phyloP scores from a whole-genome alignment of 1,284 basidiomycete species.

The Kwoniella shivajii region DNA sequence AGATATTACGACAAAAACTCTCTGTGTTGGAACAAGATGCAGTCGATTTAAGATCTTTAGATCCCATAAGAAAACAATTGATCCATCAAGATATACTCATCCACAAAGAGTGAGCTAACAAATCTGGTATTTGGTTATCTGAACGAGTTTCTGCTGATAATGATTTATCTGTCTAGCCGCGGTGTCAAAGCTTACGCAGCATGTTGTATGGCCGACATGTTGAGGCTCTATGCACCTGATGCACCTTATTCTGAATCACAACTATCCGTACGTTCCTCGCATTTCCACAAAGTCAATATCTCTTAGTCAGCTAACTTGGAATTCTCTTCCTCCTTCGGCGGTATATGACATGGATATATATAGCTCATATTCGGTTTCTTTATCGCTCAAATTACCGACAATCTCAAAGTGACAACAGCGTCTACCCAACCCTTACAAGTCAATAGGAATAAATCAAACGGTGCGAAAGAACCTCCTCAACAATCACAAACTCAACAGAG shows the following conservation, averaged over 20 bases:
- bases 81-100: constrained; percentile 77
- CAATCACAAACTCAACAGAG: constrained; percentile 46
- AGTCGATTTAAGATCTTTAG: constrained; percentile 73
- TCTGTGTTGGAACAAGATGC: constrained; percentile 83
- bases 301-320: neutral
- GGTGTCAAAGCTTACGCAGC: constrained; percentile 92
- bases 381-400: constrained; percentile 74
- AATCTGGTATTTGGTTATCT: too few relatives aligned
- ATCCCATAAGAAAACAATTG: constrained; percentile 73
- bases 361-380: constrained; percentile 95
- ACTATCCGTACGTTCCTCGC: constrained; percentile 58
- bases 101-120: constrained; percentile 76
- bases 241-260: constrained; percentile 89
- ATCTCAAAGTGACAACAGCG: constrained; percentile 63
- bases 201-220: constrained; percentile 91
- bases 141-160: too few relatives aligned
- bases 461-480: constrained; percentile 21
- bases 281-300: neutral
- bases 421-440: constrained; percentile 31
- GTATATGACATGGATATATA: neutral
- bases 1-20: constrained; percentile 75
- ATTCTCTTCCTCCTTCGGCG: neutral
- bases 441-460: constrained; percentile 26
- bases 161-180: constrained; percentile 32
- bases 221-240: constrained; percentile 92